Conservation (phyloP, 129 eudicot genomes). For the Sambucus nigra region DNA sequence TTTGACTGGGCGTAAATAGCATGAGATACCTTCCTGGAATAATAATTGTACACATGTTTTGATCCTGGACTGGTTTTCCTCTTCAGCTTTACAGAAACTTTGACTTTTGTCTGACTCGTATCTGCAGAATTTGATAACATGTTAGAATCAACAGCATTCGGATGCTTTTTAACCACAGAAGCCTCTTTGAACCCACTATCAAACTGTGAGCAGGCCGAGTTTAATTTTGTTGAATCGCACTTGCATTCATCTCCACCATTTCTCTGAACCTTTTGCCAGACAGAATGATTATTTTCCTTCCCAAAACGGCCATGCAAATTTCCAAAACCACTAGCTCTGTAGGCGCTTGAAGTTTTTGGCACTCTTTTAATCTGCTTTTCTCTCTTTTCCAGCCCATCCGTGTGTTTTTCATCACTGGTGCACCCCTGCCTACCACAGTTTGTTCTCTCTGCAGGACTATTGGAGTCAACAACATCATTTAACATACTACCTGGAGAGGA, state of each 20-base stretch:
- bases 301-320: constrained; percentile 7
- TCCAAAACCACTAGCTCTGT: not conserved
- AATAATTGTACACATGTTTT: constrained; percentile 3
- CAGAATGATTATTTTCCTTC: constrained; percentile 17
- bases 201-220: not conserved
- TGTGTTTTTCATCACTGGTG: not conserved
- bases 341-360: not conserved
- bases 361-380: constrained; percentile 5
- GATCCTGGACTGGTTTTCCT: constrained; percentile 10
- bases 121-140: not conserved
- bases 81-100: constrained; percentile 8
- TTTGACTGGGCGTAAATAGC: not conserved
- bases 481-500: constrained; percentile 1
- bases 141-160: not conserved
- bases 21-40: constrained; percentile 1
- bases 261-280: constrained; percentile 25
- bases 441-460: not conserved
- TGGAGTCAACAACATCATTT: not conserved
- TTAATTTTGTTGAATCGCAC: not conserved
- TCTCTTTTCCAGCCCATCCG: constrained; percentile 4
- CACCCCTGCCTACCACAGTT: constrained; percentile 1
- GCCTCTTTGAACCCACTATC: not conserved
- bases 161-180: not conserved
- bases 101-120: constrained; percentile 2
- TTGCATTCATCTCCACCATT: not conserved